Evolutionary conservation across 768 basidiomycete species (phyloP), one percentile per base, ranked within the genome.

Genomic region (Amanita muscaria): DNA sequence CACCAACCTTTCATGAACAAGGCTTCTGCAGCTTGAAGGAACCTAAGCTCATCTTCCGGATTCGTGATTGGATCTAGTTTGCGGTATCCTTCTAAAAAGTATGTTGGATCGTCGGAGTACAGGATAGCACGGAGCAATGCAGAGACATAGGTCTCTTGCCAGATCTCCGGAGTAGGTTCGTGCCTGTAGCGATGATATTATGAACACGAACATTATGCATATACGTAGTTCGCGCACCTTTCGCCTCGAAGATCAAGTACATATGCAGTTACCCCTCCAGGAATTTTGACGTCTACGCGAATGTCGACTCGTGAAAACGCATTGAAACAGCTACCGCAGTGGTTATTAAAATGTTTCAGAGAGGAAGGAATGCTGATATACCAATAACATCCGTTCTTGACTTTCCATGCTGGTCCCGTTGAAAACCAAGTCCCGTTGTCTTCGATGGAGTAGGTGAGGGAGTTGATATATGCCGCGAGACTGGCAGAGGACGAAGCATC

Each of bases 241-340:
- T 98, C 96, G 7, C 96, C 94, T 8, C 96, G 80, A 42, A 96
- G 63, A 61, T 98, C 96, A 15, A 98, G 80, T 23, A 88, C 84
- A 61, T 96, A 97, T 4, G 93, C 88, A 51, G 83, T 79, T 12
- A 99, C 96, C 10, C 96, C 94, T 22, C 96, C 96, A 0, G 96
- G 96, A 40, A 99, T 98, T 64, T 94, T 96, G 49, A 97, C 96
- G 51, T 99, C 96, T 5, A 99, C 92, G 29, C 94, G 79, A 23
- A 98, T 81, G 57, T 99, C 96, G 41, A 98, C 88, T 22, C 96
- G 71, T 30, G 93, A 93, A 59, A 99, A 99, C 8, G 96, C 96
- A 61, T 99, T 96, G 69, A 96, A 99, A 64, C 91, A 96, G 64
- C 89, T 88, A n/a, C n/a, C n/a, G n/a, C n/a, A n/a, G n/a, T n/a